Evolutionary conservation across 176 grass and related monocot genomes (phyloP).

Genomic region (Paspalum vaginatum): DNA sequence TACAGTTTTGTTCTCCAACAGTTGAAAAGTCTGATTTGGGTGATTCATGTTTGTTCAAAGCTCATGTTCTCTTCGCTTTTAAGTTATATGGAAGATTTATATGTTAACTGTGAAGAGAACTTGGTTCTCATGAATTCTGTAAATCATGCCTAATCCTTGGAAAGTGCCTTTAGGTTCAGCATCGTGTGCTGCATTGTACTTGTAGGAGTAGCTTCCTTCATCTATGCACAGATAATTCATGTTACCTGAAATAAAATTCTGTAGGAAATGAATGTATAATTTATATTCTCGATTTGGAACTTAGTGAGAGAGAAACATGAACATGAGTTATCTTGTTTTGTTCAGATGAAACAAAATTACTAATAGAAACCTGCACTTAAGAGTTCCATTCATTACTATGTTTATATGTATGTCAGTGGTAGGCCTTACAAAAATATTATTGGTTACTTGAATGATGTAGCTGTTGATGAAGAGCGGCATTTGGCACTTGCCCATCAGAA

Average conservation of each 20-base stretch:
- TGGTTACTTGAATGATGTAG: slow-evolving; percentile 45
- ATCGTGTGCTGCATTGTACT: neutral
- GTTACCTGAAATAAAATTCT: neutral
- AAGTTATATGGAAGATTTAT: neutral
- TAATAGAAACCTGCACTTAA: neutral
- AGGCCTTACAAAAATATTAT: slow-evolving; percentile 6
- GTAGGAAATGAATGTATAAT: neutral
- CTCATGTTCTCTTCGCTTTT: neutral
- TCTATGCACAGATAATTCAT: neutral
- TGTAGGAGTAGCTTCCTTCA: neutral
- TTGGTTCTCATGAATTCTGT: neutral
- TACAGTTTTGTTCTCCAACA: neutral
- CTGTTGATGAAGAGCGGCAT: slow-evolving; percentile 60
- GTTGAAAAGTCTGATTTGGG: neutral
- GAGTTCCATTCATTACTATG: neutral
- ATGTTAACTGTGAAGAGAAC: neutral
- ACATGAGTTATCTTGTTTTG: slow-evolving; percentile 1
- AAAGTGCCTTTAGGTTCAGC: neutral
- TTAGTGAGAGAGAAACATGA: neutral
- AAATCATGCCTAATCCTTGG: neutral
- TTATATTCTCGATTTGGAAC: neutral
- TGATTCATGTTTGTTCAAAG: neutral
- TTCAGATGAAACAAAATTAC: slow-evolving; percentile 9
- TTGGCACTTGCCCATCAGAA: slow-evolving; percentile 79
- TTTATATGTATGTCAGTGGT: slow-evolving; percentile 8